Conservation (phyloP, 352 stramenopile species). For the Globisporangium radiosum region DNA sequence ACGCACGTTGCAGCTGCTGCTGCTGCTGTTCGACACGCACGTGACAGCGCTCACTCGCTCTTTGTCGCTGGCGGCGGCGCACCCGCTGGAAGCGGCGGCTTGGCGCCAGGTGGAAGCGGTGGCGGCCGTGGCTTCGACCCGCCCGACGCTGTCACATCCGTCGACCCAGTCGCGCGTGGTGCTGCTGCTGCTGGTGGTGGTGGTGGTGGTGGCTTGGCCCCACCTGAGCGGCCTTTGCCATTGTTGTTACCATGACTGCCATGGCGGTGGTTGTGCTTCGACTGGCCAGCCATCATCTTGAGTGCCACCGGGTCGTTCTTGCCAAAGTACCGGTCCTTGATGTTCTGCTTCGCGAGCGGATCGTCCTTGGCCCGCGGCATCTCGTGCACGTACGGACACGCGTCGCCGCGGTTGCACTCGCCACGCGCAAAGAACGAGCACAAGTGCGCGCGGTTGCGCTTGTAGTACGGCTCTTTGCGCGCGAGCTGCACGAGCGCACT, state of each 20-base stretch:
- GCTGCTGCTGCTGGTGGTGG: slow-evolving; percentile 13
- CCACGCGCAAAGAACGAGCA: slow-evolving; percentile 94
- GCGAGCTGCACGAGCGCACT: slow-evolving; percentile 81
- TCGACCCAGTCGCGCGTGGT: too few species aligned
- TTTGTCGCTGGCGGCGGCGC: slow-evolving; percentile 36
- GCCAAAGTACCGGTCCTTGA: slow-evolving; percentile 92
- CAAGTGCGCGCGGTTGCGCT: slow-evolving; percentile 87
- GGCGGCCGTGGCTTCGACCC: slow-evolving; percentile 47
- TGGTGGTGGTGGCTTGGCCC: slow-evolving; percentile 17
- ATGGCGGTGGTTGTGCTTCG: slow-evolving; percentile 1
- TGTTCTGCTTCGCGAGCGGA: slow-evolving; percentile 94
- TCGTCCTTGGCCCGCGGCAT: slow-evolving; percentile 91
- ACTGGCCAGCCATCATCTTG: slow-evolving; percentile 74
- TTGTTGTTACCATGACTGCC: slow-evolving; percentile 20
- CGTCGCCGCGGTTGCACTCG: slow-evolving; percentile 90
- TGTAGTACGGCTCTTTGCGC: slow-evolving; percentile 87
- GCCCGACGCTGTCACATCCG: neutral
- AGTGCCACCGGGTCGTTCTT: slow-evolving; percentile 91
- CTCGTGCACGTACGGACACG: slow-evolving; percentile 94
- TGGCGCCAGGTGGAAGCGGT: slow-evolving; percentile 41
- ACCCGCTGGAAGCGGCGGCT: slow-evolving; percentile 55
- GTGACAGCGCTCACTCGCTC: slow-evolving; percentile 6
- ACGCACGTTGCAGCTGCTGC: neutral
- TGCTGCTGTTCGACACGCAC: neutral
- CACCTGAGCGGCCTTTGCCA: slow-evolving; percentile 13